Percentiles rank a stretch among this genome's conserved stretches.
These are phyloP conservation scores for Chaetomium olivaceum DNA, from an alignment of 2,329 filamentous ascomycete species.

Conservation along the genomic window DNA sequence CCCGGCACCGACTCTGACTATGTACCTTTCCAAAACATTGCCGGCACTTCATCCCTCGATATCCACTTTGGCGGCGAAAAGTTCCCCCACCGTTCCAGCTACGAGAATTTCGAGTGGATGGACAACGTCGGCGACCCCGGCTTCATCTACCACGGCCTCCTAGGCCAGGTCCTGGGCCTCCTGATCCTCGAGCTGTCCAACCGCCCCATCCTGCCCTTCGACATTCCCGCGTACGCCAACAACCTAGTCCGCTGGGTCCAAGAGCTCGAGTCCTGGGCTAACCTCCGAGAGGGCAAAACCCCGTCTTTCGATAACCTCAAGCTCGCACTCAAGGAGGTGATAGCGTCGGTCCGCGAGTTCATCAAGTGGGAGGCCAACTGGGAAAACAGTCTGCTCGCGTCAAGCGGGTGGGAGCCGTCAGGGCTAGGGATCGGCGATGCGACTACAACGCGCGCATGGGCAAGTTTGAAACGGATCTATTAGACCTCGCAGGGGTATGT, in stretches of 20 bases:
- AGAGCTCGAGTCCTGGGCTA: slow-evolving; percentile 66
- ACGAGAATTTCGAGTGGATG: slow-evolving; percentile 90
- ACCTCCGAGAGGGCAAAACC: slow-evolving; percentile 34
- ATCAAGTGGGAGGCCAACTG: slow-evolving; percentile 75
- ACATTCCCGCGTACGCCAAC: slow-evolving; percentile 71
- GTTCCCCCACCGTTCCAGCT: slow-evolving; percentile 78
- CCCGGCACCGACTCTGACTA: slow-evolving; percentile 76
- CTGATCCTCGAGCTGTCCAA: slow-evolving; percentile 85
- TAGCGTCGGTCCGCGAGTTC: slow-evolving; percentile 63
- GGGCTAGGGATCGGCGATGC: slow-evolving; percentile 65
- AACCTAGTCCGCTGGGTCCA: slow-evolving; percentile 65
- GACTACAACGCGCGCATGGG: slow-evolving; percentile 79
- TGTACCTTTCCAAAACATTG: slow-evolving; percentile 87
- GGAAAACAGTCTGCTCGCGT: slow-evolving; percentile 69
- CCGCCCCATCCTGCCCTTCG: slow-evolving; percentile 77
- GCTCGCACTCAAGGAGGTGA: slow-evolving; percentile 63
- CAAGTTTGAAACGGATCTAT: slow-evolving; percentile 76
- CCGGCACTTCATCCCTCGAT: slow-evolving; percentile 84
- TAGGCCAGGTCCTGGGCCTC: slow-evolving; percentile 78
- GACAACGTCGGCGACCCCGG: slow-evolving; percentile 74
- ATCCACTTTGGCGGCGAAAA: slow-evolving; percentile 70
- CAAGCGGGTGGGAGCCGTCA: slow-evolving; percentile 74
- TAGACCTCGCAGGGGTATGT: slow-evolving; percentile 83
- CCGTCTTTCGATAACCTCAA: slow-evolving; percentile 61
- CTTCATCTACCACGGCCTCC: slow-evolving; percentile 75